A percentile compares a stretch with the other conserved stretches of the same genome.
phyloP scores from a whole-genome alignment of 495 filamentous ascomycete species.

The Jackrogersella minutella region DNA sequence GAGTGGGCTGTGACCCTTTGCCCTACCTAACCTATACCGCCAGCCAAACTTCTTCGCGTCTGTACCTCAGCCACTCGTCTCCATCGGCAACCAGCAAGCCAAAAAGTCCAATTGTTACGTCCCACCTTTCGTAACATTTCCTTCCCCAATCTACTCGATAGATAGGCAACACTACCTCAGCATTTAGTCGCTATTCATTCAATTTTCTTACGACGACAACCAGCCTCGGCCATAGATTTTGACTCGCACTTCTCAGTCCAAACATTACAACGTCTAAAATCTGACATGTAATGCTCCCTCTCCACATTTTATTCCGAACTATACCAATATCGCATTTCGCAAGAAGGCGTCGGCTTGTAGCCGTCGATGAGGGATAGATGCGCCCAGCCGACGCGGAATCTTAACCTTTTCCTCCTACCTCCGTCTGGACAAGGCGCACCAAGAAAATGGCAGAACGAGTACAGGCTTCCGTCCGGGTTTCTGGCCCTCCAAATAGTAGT shows the following conservation, averaged over 20 bases:
- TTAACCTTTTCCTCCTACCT: conserved; percentile 24
- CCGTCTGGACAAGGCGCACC: conserved; percentile 37
- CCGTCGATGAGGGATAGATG: conserved; percentile 43
- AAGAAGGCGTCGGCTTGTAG: conserved; percentile 39
- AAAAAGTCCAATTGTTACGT: conserved; percentile 16
- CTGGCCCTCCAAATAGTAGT: conserved; percentile 95
- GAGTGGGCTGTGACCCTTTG: conserved; percentile 20
- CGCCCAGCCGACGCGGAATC: conserved; percentile 32
- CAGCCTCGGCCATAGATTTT: conserved; percentile 4
- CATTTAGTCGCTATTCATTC: not conserved
- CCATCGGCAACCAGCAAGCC: conserved; percentile 28
- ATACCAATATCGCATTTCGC: conserved; percentile 34
- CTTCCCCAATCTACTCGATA: conserved; percentile 22
- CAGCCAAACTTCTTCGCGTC: conserved; percentile 23
- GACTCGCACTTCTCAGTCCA: not conserved
- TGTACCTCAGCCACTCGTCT: conserved; percentile 37
- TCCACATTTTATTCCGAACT: conserved; percentile 9
- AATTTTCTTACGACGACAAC: not conserved
- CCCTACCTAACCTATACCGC: conserved; percentile 7
- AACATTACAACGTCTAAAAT: conserved; percentile 4
- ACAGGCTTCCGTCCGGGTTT: conserved; percentile 95
- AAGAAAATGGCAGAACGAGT: conserved; percentile 60
- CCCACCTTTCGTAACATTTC: conserved; percentile 25
- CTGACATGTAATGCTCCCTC: conserved; percentile 34
- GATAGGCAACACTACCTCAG: conserved; percentile 8